These are phyloP conservation scores for Mrakia frigida DNA, from an alignment of 768 basidiomycete genomes.

Conservation along the genomic window DNA sequence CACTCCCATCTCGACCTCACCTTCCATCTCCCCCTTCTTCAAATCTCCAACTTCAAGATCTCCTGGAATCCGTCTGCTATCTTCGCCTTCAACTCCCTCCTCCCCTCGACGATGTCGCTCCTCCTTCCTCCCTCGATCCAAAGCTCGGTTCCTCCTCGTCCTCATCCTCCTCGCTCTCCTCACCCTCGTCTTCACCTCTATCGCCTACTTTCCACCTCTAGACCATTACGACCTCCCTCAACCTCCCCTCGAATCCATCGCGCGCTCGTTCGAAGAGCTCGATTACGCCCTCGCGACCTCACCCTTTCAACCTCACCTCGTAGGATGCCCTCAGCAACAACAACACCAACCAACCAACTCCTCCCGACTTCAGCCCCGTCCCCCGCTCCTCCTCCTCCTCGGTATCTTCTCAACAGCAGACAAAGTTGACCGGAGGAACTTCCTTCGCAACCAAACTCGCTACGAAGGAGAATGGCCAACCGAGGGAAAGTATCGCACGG, in stretches of 20 bases:
- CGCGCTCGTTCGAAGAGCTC: conserved; percentile 42
- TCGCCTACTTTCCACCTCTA: conserved; percentile 3
- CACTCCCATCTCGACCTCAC: too few species aligned
- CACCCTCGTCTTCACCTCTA: not conserved
- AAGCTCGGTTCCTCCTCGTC: conserved; percentile 1
- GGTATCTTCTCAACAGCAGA: conserved; percentile 43
- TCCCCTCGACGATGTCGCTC: too few species aligned
- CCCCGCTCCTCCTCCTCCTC: conserved; percentile 38
- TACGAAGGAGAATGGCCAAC: conserved; percentile 40
- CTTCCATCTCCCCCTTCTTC: too few species aligned
- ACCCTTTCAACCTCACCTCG: conserved; percentile 39
- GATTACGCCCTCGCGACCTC: conserved; percentile 42
- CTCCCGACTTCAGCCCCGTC: not conserved
- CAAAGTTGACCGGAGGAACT: conserved; percentile 40
- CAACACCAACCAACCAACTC: not conserved
- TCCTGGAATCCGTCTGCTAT: too few species aligned
- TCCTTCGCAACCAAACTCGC: conserved; percentile 22
- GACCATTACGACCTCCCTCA: conserved; percentile 8
- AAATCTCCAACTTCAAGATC: too few species aligned
- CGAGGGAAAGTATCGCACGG: conserved; percentile 36
- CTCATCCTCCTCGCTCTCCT: not conserved
- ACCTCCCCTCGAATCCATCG: not conserved
- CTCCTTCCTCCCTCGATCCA: too few species aligned
- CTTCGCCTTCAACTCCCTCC: too few species aligned
- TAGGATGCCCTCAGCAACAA: conserved; percentile 37